Evolutionary conservation across 163 green algal genomes (phyloP).

Genomic region (Scenedesmus sp.): DNA sequence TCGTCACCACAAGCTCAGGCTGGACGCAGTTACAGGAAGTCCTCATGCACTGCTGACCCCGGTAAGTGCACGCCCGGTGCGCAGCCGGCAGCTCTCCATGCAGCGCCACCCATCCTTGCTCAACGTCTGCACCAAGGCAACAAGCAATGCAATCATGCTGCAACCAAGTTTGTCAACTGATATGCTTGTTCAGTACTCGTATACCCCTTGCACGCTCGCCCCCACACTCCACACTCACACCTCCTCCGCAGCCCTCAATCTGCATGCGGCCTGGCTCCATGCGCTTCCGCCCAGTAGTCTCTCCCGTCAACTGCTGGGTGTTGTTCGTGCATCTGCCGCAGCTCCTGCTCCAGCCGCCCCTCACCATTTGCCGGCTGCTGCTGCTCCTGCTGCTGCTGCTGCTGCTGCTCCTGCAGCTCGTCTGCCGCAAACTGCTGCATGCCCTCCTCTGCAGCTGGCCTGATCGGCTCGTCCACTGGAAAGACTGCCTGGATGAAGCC

Average conservation of each 20-base stretch:
- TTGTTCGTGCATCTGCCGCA: background rate
- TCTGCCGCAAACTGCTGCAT: constrained; percentile 30
- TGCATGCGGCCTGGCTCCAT: constrained; percentile 16
- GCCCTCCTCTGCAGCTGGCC: constrained; percentile 28
- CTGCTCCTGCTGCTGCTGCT: constrained; percentile 25
- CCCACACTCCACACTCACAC: background rate
- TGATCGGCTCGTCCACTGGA: constrained; percentile 43
- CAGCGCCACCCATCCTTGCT: too few species aligned
- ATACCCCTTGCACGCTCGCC: background rate
- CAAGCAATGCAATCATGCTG: background rate
- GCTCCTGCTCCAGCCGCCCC: background rate
- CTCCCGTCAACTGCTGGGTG: background rate
- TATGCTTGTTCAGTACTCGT: background rate
- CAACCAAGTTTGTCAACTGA: background rate
- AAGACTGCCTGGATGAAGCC: constrained; percentile 87
- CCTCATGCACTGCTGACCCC: too few species aligned
- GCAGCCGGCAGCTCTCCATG: too few species aligned
- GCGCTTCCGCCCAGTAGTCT: background rate
- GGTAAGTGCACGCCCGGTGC: too few species aligned
- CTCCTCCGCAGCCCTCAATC: background rate
- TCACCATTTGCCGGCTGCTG: background rate
- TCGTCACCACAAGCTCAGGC: too few species aligned
- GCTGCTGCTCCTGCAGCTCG: constrained; percentile 27
- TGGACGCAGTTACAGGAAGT: too few species aligned
- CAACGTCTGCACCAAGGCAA: background rate